These are phyloP conservation scores for Phytopythium vexans DNA, from an alignment of 352 stramenopile species.

Conservation along the genomic window DNA sequence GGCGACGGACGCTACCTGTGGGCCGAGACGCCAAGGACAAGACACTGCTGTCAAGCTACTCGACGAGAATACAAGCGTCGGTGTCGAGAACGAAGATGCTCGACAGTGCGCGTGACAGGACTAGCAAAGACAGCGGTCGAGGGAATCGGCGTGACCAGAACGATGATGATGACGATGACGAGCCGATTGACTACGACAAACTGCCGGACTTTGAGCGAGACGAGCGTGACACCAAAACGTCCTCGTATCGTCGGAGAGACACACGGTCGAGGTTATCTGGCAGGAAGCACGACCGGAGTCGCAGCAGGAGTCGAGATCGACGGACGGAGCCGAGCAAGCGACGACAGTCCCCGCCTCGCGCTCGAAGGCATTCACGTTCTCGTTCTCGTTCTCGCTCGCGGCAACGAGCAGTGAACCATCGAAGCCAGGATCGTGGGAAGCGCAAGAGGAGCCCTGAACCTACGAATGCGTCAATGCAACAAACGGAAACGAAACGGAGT, in stretches of 20 bases:
- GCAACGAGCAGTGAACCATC: neutral
- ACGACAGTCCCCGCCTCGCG: slow-evolving; percentile 1
- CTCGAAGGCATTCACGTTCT: slow-evolving; percentile 7
- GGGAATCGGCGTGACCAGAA: slow-evolving; percentile 5
- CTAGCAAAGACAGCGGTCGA: neutral
- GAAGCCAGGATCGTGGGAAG: slow-evolving; percentile 2
- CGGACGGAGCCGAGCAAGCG: slow-evolving; percentile 10
- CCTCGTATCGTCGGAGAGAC: slow-evolving; percentile 9
- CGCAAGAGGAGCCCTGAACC: neutral
- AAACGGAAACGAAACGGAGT: slow-evolving; percentile 9
- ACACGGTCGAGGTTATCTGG: neutral
- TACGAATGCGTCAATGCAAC: neutral
- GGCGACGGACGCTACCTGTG: slow-evolving; percentile 27
- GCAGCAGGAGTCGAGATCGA: slow-evolving; percentile 29
- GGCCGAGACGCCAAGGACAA: slow-evolving; percentile 61
- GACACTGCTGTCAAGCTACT: slow-evolving; percentile 57
- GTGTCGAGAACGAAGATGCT: slow-evolving; percentile 34
- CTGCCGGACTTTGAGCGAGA: slow-evolving; percentile 55
- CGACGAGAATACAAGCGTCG: slow-evolving; percentile 49
- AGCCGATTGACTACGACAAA: slow-evolving; percentile 79
- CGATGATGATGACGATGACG: slow-evolving; percentile 41
- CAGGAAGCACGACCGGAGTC: slow-evolving; percentile 24
- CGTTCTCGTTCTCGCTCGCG: slow-evolving; percentile 20
- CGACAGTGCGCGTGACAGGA: slow-evolving; percentile 5
- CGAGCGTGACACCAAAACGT: neutral